Percentiles rank a stretch among this genome's conserved stretches.
These are phyloP conservation scores for Naematelia encephala DNA, from an alignment of 768 basidiomycete species.

Conservation along the genomic window DNA sequence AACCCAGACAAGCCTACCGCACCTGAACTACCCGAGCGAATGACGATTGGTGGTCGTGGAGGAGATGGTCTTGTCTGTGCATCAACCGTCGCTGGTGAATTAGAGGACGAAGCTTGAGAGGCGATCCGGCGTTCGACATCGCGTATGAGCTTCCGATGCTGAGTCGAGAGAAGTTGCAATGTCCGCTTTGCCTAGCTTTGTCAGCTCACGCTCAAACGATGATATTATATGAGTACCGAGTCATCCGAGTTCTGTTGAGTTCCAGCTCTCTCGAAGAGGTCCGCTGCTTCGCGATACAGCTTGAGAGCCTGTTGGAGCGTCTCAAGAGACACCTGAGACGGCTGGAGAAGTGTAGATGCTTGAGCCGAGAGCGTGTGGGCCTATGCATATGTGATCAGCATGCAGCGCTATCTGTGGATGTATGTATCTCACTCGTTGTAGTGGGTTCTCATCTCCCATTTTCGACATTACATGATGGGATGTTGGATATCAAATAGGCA, in stretches of 20 bases:
- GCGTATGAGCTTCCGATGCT: conserved; percentile 42
- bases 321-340: background rate
- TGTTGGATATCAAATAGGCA: background rate
- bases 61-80: background rate
- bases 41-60: background rate
- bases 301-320: conserved; percentile 21
- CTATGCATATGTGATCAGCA: conserved; percentile 7
- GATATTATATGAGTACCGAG: background rate
- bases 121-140: conserved; percentile 39
- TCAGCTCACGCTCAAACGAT: no score
- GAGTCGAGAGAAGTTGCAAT: conserved; percentile 35
- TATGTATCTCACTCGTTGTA: background rate
- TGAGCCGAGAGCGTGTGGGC: conserved; percentile 39
- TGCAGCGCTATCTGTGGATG: background rate
- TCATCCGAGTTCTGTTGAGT: background rate
- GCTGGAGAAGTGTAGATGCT: conserved; percentile 25
- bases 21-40: background rate
- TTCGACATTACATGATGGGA: background rate
- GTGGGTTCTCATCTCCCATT: conserved; percentile 2
- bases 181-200: conserved; percentile 36
- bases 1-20: background rate
- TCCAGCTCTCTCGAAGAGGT: conserved; percentile 21
- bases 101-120: background rate
- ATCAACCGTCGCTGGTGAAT: background rate
- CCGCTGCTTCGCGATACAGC: conserved; percentile 30